Percentiles rank a stretch among this genome's conserved stretches.
Conservation (phyloP, 2,329 filamentous ascomycete genomes). For the Xylariaceae sp. region DNA sequence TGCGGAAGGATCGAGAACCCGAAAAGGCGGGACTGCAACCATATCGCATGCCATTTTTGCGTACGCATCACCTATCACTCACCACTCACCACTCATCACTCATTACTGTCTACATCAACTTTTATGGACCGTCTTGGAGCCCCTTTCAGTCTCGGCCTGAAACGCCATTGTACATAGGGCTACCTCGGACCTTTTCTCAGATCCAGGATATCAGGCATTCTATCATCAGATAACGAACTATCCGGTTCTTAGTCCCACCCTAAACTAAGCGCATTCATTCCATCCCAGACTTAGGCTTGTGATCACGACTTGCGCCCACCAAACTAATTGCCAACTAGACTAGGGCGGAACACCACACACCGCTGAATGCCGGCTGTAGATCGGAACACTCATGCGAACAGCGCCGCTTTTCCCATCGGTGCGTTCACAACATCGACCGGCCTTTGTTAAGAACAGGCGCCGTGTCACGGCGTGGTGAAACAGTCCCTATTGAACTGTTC, state of each 20-base stretch:
- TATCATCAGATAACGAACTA: background rate
- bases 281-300: background rate
- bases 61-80: too few relatives aligned
- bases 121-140: constrained; percentile 1
- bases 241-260: constrained; percentile 7
- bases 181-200: background rate
- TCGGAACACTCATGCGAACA: constrained; percentile 3
- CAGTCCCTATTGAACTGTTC: background rate
- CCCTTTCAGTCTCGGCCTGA: background rate
- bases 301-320: background rate
- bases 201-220: background rate
- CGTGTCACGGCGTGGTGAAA: constrained; percentile 5
- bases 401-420: background rate
- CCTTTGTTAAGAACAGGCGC: constrained; percentile 1
- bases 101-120: background rate
- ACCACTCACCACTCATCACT: too few relatives aligned
- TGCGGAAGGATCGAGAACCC: constrained; percentile 1
- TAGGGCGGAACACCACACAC: background rate
- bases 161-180: background rate
- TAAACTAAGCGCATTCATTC: constrained; percentile 2
- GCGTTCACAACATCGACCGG: constrained; percentile 7
- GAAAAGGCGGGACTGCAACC: constrained; percentile 11
- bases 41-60: too few relatives aligned
- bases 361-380: background rate
- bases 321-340: background rate